These are phyloP conservation scores for Suillus discolor DNA, from an alignment of 768 basidiomycete genomes.

Conservation along the genomic window DNA sequence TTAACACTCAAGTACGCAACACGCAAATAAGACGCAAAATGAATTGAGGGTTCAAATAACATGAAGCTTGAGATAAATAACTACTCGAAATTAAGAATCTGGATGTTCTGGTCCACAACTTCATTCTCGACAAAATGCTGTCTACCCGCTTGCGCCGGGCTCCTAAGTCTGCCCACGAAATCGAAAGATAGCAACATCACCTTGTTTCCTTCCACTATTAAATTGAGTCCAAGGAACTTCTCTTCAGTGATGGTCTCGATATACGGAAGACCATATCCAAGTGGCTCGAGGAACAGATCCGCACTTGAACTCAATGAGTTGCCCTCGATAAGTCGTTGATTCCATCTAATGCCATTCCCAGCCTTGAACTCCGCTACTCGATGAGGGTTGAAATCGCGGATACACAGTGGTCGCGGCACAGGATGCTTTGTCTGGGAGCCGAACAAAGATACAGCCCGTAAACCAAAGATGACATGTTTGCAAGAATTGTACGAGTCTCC, in stretches of 20 bases:
- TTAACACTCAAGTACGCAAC: no score
- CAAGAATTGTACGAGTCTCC: not conserved
- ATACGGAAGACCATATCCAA: not conserved
- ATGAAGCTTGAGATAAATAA: not conserved
- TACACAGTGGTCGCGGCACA: not conserved
- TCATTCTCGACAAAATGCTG: not conserved
- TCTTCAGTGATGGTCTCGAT: not conserved
- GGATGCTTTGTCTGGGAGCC: not conserved
- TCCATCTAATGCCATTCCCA: not conserved
- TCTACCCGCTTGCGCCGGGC: not conserved
- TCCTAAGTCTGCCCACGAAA: not conserved
- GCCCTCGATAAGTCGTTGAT: not conserved
- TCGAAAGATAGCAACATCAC: not conserved
- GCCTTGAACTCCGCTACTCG: not conserved
- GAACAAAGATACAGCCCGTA: not conserved
- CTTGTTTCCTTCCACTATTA: not conserved
- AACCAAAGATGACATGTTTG: not conserved
- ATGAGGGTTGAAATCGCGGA: constrained; percentile 1
- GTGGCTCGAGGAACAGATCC: not conserved
- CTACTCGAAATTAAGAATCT: not conserved
- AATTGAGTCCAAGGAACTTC: not conserved
- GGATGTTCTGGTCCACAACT: not conserved
- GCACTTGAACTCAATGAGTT: not conserved
- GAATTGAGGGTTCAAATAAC: not conserved
- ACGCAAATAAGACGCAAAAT: not conserved